Evolutionary conservation across 2,329 filamentous ascomycete species (phyloP), one percentile per base, ranked within the genome.

Genomic region (Alternaria brassicae): DNA sequence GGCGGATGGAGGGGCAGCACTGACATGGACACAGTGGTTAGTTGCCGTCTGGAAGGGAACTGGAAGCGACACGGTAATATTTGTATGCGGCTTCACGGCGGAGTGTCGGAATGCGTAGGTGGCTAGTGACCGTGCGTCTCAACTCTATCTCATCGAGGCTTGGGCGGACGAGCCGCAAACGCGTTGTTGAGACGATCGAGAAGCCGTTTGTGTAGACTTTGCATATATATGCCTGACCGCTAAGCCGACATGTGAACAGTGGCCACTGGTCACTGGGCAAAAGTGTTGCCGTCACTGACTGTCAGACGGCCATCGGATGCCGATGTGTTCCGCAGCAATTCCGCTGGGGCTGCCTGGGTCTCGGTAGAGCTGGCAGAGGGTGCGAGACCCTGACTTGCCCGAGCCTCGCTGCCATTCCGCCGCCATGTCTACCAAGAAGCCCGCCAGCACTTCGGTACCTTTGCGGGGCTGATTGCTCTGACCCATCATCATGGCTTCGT

Each of bases 221-320:
- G 47, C 50, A 49, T 51, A 42, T 58, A 49, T 51, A 42, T 58
- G 27, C 27, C 39, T 41, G 36, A 42, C 49, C 37, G 36, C 49
- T 28, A 21, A 8, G 34, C 32, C 13, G 28, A 15, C 19, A 15
- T 32, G 7, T 28, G 10, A 23, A 34, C 34, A 34, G 30, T 65
- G 68, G 61, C 56, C 53, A n/a, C n/a, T n/a, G n/a, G n/a, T n/a
- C n/a, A n/a, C n/a, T n/a, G n/a, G n/a, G n/a, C n/a, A 61, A 54
- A 65, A 67, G 62, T 71, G 62, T 53, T 71, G 70, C 68, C 68
- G 66, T 73, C 67, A 68, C 66, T 49, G 60, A 62, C 45, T 68
- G 58, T 53, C 55, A 30, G 34, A 42, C 40, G 25, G 41, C 34
- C 45, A 39, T 45, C 42, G 56, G 56, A 44, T 42, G 53, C 58